These are phyloP conservation scores for Populus pruinosa DNA, from an alignment of 345 rosid species.

Conservation along the genomic window DNA sequence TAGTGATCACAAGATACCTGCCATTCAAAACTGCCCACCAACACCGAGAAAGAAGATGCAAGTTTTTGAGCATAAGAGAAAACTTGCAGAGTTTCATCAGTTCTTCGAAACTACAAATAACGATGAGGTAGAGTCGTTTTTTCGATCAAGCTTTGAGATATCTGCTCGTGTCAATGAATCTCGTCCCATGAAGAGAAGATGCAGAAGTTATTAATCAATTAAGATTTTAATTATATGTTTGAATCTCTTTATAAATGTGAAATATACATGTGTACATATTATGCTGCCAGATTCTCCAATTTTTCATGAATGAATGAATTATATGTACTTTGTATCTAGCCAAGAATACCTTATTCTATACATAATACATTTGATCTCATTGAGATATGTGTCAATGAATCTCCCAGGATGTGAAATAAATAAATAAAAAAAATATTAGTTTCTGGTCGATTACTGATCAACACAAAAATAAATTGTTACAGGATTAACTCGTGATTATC, in stretches of 20 bases:
- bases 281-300: not conserved
- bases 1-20: slow-evolving; percentile 44
- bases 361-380: not conserved
- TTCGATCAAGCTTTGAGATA: slow-evolving; percentile 26
- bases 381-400: not conserved
- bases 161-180: slow-evolving; percentile 10
- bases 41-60: slow-evolving; percentile 43
- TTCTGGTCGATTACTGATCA: not conserved
- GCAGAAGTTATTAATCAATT: slow-evolving; percentile 28
- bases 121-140: slow-evolving; percentile 54
- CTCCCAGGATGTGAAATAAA: not conserved
- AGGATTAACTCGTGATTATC: too few relatives aligned
- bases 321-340: not conserved
- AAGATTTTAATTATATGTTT: not conserved
- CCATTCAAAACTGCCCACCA: slow-evolving; percentile 47
- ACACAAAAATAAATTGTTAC: not conserved
- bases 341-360: not conserved
- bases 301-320: not conserved
- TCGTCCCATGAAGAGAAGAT: slow-evolving; percentile 32
- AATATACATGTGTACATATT: too few relatives aligned
- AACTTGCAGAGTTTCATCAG: slow-evolving; percentile 15
- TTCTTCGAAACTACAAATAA: slow-evolving; percentile 43
- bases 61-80: slow-evolving; percentile 25
- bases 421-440: too few relatives aligned
- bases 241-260: not conserved